Percentiles rank a stretch among this genome's conserved stretches.
These are phyloP conservation scores for Sordariomycetes sp. DNA, from an alignment of 2,329 filamentous ascomycete species.

Conservation along the genomic window DNA sequence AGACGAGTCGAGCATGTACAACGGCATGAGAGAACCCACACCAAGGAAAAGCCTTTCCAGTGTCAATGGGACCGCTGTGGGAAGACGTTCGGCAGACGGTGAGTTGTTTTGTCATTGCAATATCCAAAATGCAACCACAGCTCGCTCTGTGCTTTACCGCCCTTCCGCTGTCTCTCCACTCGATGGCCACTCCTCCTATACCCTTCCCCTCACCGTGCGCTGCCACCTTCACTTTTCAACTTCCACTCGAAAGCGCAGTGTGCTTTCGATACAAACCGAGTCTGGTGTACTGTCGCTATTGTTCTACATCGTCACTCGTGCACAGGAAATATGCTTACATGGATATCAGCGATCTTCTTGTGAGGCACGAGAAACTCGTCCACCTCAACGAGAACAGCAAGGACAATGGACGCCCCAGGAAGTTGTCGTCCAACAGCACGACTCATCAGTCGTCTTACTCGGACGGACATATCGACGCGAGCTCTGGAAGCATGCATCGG, in stretches of 20 bases:
- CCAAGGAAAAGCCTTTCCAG: constrained; percentile 56
- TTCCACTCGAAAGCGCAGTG: constrained; percentile 2
- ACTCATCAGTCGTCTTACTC: constrained; percentile 35
- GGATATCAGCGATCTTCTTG: constrained; percentile 55
- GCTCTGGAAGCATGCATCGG: constrained; percentile 30
- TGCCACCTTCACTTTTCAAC: background rate
- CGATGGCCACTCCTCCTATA: too few relatives aligned
- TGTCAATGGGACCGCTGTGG: constrained; percentile 51
- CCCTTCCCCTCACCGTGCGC: background rate
- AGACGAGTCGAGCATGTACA: constrained; percentile 58
- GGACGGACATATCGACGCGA: constrained; percentile 35
- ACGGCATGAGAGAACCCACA: constrained; percentile 55
- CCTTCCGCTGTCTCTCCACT: too few relatives aligned
- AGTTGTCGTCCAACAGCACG: constrained; percentile 34
- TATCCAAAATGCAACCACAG: background rate
- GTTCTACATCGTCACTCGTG: constrained; percentile 1
- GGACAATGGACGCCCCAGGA: constrained; percentile 40
- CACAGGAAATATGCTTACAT: constrained; percentile 35
- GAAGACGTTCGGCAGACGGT: constrained; percentile 55
- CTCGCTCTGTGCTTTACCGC: background rate
- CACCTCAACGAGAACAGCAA: constrained; percentile 52
- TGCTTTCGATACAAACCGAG: constrained; percentile 1
- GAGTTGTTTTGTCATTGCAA: constrained; percentile 19
- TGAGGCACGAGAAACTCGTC: constrained; percentile 55
- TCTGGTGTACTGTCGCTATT: too few relatives aligned